A percentile compares a stretch with the other conserved stretches of the same genome.
Conservation (phyloP, 2,329 filamentous ascomycete species). For the Calonectria fujianensis region DNA sequence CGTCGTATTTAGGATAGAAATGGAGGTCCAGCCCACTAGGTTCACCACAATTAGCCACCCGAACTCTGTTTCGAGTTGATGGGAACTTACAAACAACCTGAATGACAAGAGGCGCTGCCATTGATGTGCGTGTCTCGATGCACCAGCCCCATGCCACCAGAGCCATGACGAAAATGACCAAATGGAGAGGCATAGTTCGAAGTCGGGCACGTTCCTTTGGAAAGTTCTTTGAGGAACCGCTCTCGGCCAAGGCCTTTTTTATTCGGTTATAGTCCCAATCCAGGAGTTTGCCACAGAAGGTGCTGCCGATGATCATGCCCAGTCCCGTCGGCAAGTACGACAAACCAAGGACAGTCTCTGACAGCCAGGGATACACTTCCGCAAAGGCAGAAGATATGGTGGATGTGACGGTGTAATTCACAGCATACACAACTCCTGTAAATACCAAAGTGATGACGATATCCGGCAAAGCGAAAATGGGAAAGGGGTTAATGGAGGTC, state of each 20-base stretch:
- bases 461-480: slow-evolving; percentile 57
- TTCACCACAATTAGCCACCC: neutral
- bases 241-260: slow-evolving; percentile 17
- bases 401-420: slow-evolving; percentile 60
- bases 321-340: slow-evolving; percentile 52
- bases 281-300: slow-evolving; percentile 58
- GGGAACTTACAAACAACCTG: slow-evolving; percentile 36
- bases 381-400: slow-evolving; percentile 59
- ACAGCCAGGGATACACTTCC: slow-evolving; percentile 54
- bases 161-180: slow-evolving; percentile 35
- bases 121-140: slow-evolving; percentile 22
- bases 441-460: slow-evolving; percentile 56
- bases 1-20: slow-evolving; percentile 38
- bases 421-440: slow-evolving; percentile 59
- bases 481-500: slow-evolving; percentile 54
- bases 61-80: neutral
- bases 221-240: neutral
- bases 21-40: slow-evolving; percentile 38
- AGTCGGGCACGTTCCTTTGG: slow-evolving; percentile 36
- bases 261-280: slow-evolving; percentile 39
- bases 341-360: slow-evolving; percentile 57
- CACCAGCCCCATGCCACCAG: slow-evolving; percentile 38
- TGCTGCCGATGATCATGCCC: slow-evolving; percentile 68
- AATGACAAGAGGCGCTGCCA: slow-evolving; percentile 36
- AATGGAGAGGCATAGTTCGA: slow-evolving; percentile 30